Evolutionary conservation across 2,329 filamentous ascomycete genomes (phyloP).

Genomic region (Dactylella cylindrospora): DNA sequence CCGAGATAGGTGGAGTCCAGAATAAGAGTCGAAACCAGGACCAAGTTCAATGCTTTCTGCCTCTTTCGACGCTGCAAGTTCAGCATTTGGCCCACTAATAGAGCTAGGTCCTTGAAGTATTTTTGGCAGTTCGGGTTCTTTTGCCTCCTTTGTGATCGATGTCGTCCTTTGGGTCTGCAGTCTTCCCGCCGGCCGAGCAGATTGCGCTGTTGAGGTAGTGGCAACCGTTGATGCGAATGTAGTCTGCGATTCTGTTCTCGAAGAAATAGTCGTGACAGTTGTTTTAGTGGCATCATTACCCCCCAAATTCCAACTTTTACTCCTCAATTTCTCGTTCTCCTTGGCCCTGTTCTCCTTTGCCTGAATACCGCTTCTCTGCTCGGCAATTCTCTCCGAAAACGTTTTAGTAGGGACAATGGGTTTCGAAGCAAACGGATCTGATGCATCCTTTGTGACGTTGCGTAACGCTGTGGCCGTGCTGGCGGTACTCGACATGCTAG

Average conservation of each 20-base stretch:
- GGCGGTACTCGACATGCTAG: conserved; percentile 26
- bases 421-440: conserved; percentile 20
- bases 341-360: conserved; percentile 58
- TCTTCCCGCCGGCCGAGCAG: conserved; percentile 12
- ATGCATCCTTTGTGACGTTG: conserved; percentile 16
- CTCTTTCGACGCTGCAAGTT: background rate
- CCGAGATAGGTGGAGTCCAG: conserved; percentile 77
- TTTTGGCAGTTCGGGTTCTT: conserved; percentile 11
- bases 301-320: conserved; percentile 61
- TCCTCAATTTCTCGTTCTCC: conserved; percentile 60
- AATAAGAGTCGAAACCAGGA: conserved; percentile 74
- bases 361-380: conserved; percentile 63
- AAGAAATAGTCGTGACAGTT: background rate
- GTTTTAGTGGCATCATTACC: conserved; percentile 53
- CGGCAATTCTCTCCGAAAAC: conserved; percentile 84
- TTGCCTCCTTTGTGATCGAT: background rate
- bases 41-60: conserved; percentile 10
- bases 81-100: background rate
- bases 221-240: conserved; percentile 51
- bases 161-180: conserved; percentile 53
- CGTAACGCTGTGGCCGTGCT: conserved; percentile 26
- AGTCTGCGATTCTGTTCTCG: conserved; percentile 2
- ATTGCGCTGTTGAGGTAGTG: conserved; percentile 2
- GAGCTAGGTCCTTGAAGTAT: background rate
- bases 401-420: conserved; percentile 54